Percentiles rank a stretch among this genome's conserved stretches.
Evolutionary conservation across 768 basidiomycete species (phyloP).

Genomic region (Ramaria sp.): DNA sequence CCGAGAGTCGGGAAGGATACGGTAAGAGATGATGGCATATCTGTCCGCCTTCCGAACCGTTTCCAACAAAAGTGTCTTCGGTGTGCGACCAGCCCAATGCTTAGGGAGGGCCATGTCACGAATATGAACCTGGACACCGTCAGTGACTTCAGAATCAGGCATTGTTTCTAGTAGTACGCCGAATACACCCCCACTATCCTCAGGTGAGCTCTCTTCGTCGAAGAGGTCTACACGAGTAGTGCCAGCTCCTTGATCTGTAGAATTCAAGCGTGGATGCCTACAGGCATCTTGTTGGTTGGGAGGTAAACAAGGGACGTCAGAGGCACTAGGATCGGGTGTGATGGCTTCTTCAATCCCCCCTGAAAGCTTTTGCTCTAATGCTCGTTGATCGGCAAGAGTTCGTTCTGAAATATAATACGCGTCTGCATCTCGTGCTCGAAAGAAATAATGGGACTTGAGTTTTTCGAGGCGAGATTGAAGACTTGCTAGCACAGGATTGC

Average conservation of each 20-base stretch:
- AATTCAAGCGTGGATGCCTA: neutral
- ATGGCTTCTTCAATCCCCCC: neutral
- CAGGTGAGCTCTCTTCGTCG: slow-evolving; percentile 35
- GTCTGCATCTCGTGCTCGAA: slow-evolving; percentile 58
- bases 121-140: slow-evolving; percentile 42
- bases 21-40: slow-evolving; percentile 67
- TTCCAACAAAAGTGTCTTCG: slow-evolving; percentile 63
- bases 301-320: neutral
- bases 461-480: slow-evolving; percentile 36
- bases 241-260: neutral
- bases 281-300: neutral
- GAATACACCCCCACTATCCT: slow-evolving; percentile 40
- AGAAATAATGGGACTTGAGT: slow-evolving; percentile 54
- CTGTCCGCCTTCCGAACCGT: slow-evolving; percentile 57
- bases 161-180: slow-evolving; percentile 64
- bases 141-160: slow-evolving; percentile 45
- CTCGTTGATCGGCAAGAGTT: slow-evolving; percentile 31
- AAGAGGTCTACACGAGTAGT: slow-evolving; percentile 33
- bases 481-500: slow-evolving; percentile 17
- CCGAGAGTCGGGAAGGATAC: slow-evolving; percentile 40
- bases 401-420: slow-evolving; percentile 43
- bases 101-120: slow-evolving; percentile 77
- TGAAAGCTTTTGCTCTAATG: slow-evolving; percentile 13
- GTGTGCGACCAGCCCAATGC: slow-evolving; percentile 72
- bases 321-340: neutral